Evolutionary conservation across 805 yeast genomes (phyloP), one percentile per base, ranked within the genome.

Genomic region (Candida sonorensis): DNA sequence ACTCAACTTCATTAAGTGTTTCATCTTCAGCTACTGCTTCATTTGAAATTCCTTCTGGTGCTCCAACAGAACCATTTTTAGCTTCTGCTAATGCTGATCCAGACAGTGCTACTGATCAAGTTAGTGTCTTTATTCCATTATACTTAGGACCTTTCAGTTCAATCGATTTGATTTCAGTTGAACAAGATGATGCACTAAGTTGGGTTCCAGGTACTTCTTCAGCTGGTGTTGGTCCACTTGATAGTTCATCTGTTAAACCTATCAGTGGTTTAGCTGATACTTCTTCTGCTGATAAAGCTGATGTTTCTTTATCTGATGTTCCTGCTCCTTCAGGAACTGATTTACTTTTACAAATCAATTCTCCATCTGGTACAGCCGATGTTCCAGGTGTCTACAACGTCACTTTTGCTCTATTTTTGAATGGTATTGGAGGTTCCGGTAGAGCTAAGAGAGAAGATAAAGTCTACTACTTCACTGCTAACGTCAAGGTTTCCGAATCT

Each of bases 341-440:
- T n/a, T n/a, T n/a, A n/a, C n/a, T n/a, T n/a, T n/a, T 45, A 21
- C 31, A 36, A 23, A 33, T 42, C 13, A 26, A 30, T 11, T 33
- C 47, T 15, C 45, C 46, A n/a, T 14, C 29, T 9, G 35, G 42
- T 16, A 23, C 25, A 7, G 18, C 31, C 22, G 13, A 14, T 10
- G 72, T 29, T 6, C 25, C 27, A n/a, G 37, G 35, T 18, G 39
- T 39, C 17, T 47, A 39, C 35, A 36, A 44, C 6, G 49, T 31
- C 23, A 40, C 53, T 6, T 46, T 48, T 31, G 48, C 46, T 20
- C 44, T n/a, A n/a, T n/a, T 48, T 17, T 27, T 40, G 10, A 15
- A 45, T 19, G 26, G 26, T n/a, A 26, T 24, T 26, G 26, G 24
- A 18, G 23, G 22, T 10, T 16, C 39, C 8, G 29, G 7, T 12